Conservation (phyloP, 1,284 basidiomycete genomes). For the Sphagnurus paluster region DNA sequence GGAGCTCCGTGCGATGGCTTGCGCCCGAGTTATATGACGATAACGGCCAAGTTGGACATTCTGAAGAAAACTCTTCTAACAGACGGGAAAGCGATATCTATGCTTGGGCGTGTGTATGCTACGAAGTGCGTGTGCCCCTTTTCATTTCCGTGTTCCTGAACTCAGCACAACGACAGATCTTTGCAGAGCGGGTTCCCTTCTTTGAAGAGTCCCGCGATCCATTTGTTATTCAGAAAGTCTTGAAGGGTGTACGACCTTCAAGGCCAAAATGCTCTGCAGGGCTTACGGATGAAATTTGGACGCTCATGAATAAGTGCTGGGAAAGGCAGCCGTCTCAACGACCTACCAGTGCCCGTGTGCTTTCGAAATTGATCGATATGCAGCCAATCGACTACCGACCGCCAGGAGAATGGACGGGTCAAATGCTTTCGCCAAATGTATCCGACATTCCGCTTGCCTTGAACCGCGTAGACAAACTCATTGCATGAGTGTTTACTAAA, state of each 20-base stretch:
- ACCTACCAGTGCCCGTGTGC: not conserved
- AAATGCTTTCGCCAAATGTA: no score
- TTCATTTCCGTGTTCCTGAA: no score
- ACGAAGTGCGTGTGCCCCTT: no score
- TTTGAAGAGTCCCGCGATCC: not conserved
- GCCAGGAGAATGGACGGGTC: not conserved
- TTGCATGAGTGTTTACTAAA: no score
- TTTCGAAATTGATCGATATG: not conserved
- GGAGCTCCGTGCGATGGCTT: conserved; percentile 1
- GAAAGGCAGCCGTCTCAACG: not conserved
- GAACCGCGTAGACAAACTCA: no score
- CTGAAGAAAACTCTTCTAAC: not conserved
- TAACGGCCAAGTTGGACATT: no score
- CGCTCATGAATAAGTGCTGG: not conserved
- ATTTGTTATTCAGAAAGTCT: not conserved
- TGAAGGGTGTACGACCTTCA: not conserved
- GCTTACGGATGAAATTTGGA: not conserved
- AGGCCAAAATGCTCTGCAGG: no score
- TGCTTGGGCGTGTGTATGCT: conserved; percentile 1
- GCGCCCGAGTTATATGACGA: not conserved
- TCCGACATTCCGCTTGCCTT: no score
- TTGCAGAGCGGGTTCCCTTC: not conserved
- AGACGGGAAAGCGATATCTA: not conserved
- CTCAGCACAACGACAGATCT: not conserved
- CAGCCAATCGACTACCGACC: not conserved